These are phyloP conservation scores for Malus hybrid DNA, from an alignment of 331 rosid genomes.

Conservation along the genomic window DNA sequence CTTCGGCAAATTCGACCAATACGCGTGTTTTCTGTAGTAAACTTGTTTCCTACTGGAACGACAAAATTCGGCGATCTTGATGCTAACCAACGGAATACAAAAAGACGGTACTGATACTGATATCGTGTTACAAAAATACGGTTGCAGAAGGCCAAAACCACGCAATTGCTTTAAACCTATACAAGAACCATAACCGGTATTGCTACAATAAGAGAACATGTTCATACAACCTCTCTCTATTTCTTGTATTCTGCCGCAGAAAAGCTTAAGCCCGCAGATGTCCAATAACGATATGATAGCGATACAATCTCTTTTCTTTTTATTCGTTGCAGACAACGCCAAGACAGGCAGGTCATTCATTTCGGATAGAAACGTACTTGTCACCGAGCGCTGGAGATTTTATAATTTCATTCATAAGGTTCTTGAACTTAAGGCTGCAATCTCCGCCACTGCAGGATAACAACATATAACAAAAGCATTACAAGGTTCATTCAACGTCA, in stretches of 20 bases:
- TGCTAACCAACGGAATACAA: no score
- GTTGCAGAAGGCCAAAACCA: background rate
- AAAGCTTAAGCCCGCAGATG: background rate
- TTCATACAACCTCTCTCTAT: background rate
- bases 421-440: slow-evolving; percentile 88
- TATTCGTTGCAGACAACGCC: no score
- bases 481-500: background rate
- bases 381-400: slow-evolving; percentile 71
- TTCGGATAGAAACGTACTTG: slow-evolving; percentile 78
- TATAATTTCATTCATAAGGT: slow-evolving; percentile 77
- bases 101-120: no score
- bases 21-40: background rate
- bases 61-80: no score
- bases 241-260: background rate
- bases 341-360: slow-evolving; percentile 43
- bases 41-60: background rate
- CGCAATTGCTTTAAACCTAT: slow-evolving; percentile 23
- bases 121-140: no score
- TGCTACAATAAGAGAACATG: slow-evolving; percentile 11
- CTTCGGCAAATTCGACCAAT: slow-evolving; percentile 2
- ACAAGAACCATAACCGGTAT: slow-evolving; percentile 36
- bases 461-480: background rate
- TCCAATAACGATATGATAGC: background rate
- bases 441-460: slow-evolving; percentile 84
- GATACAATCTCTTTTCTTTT: background rate